phyloP scores from a whole-genome alignment of 805 yeast genomes.

The Ogataea saltuana region DNA sequence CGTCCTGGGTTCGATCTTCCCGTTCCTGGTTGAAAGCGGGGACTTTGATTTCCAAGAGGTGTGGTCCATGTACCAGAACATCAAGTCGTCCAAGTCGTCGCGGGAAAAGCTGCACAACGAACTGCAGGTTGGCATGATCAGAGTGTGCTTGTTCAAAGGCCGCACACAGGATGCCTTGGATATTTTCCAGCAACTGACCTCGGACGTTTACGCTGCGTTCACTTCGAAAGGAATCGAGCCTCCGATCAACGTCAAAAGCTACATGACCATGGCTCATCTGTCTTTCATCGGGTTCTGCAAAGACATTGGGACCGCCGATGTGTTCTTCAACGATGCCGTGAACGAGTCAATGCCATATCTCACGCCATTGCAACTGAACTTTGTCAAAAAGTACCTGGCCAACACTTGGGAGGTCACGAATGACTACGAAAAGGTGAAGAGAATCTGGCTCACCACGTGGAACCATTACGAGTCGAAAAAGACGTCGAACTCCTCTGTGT shows the following conservation, averaged over 20 bases:
- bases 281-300: slow-evolving; percentile 76
- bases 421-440: slow-evolving; percentile 57
- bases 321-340: slow-evolving; percentile 73
- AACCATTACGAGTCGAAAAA: slow-evolving; percentile 51
- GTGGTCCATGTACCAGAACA: slow-evolving; percentile 50
- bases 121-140: slow-evolving; percentile 69
- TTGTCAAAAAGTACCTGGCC: slow-evolving; percentile 61
- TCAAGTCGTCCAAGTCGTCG: slow-evolving; percentile 35
- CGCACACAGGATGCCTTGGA: slow-evolving; percentile 66
- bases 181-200: slow-evolving; percentile 60
- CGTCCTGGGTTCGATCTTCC: slow-evolving; percentile 68
- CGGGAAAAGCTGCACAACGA: slow-evolving; percentile 41
- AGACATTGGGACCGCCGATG: slow-evolving; percentile 68
- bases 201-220: slow-evolving; percentile 43
- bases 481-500: slow-evolving; percentile 64
- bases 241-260: slow-evolving; percentile 44
- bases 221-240: slow-evolving; percentile 34
- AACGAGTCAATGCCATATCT: slow-evolving; percentile 70
- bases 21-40: slow-evolving; percentile 62
- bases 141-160: slow-evolving; percentile 65
- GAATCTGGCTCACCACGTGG: slow-evolving; percentile 64
- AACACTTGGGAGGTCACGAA: slow-evolving; percentile 60
- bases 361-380: slow-evolving; percentile 71
- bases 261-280: slow-evolving; percentile 72
- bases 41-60: slow-evolving; percentile 62